Conservation (phyloP, 2,329 filamentous ascomycete species). For the Xylariaceae sp. region DNA sequence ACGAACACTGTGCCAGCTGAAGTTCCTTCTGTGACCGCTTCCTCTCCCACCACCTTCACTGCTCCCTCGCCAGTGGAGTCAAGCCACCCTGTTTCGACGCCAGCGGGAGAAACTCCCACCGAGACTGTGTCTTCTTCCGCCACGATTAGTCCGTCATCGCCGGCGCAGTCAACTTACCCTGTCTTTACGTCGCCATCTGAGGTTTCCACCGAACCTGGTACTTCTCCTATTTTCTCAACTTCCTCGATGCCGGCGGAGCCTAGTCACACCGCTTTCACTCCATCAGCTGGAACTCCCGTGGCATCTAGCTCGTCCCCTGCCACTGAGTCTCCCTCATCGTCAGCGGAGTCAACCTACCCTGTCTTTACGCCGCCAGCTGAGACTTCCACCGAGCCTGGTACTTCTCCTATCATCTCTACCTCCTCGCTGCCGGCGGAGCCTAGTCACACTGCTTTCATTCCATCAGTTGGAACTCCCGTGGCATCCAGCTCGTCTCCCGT, state of each 20-base stretch:
- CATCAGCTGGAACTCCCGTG: not conserved
- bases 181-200: not conserved
- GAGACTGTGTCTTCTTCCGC: not conserved
- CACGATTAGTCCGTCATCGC: not conserved
- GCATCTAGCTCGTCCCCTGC: not conserved
- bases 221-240: not conserved
- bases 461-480: not conserved
- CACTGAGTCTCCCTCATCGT: not conserved
- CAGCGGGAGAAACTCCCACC: not conserved
- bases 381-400: not conserved
- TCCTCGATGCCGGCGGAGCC: not conserved
- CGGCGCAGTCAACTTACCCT: not conserved
- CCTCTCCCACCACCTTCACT: constrained; percentile 18
- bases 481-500: not conserved
- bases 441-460: not conserved
- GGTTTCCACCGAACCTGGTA: not conserved
- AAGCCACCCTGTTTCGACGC: not conserved
- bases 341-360: not conserved
- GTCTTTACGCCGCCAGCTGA: not conserved
- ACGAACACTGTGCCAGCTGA: constrained; percentile 33
- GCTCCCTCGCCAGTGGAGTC: constrained; percentile 24
- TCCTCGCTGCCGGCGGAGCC: not conserved
- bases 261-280: not conserved
- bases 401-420: not conserved
- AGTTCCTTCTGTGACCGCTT: constrained; percentile 2